Base-by-base conservation (phyloP, 768 basidiomycete species). In the Lactarius quietus region DNA sequence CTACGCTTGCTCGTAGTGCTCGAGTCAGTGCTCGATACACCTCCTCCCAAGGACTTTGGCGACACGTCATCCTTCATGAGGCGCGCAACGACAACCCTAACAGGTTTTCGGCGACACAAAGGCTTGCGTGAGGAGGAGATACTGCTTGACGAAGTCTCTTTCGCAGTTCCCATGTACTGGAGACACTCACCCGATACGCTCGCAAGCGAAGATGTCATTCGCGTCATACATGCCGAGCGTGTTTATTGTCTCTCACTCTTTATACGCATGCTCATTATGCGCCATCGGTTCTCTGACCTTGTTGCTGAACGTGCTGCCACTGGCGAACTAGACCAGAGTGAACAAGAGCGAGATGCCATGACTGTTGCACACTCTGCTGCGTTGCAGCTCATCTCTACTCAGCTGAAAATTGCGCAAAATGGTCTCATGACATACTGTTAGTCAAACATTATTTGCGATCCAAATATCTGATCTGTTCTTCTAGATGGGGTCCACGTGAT, bases 401-500 rank as follows among this genome's bases (percentile, higher is more conserved):
- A 95, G 75, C 79, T 93, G 68, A 86, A 92, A 67, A 86, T 95
- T 63, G 93, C 93, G 28, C 86, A 88, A 77, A 89, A 90, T 79
- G 86, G 93, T 66, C 70, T 95, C 71, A 95, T 97, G 93, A 95
- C 94, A 6, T 97, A 95, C 71, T 96, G 92, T 94, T 70, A 77
- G 92, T 82, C 41, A 69, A 52, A 4, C 64, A 59, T 48, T 56
- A 63, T 39, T 57, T 51, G 57, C 20, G 54, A n/a, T 70, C 31
- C 55, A 57, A 52, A 29, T 48, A 17, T n/a, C 59, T 66, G 43
- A 68, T n/a, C 60, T 48, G 67, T 38, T 9, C 33, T 36, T 29
- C 8, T 72, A 95, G 93, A 94, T 75, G 94, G 94, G 3, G 93
- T 96, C 1, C 93, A 95, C 74, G 93, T 95, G 65, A 96, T 97